Percentiles rank a stretch among this genome's conserved stretches.
phyloP scores from a whole-genome alignment of 2,329 filamentous ascomycete species.

The Meredithiella fracta region DNA sequence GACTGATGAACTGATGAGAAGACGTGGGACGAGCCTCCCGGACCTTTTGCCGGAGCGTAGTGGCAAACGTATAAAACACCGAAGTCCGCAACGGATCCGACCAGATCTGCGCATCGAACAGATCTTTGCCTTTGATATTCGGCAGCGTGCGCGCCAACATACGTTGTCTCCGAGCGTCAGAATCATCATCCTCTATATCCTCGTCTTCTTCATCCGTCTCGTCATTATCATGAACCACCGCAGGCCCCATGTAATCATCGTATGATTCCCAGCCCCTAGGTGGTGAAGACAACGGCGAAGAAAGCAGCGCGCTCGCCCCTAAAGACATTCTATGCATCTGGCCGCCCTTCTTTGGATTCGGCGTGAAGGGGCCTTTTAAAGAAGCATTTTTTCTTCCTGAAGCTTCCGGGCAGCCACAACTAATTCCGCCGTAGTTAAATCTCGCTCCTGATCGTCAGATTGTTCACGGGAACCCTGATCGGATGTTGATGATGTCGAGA shows the following conservation, averaged over 20 bases:
- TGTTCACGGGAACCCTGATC: not conserved
- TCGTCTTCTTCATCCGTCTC: slow-evolving; percentile 28
- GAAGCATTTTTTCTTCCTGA: slow-evolving; percentile 2
- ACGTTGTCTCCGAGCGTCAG: slow-evolving; percentile 24
- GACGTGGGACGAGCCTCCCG: slow-evolving; percentile 45
- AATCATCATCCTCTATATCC: slow-evolving; percentile 29
- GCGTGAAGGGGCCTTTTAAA: not conserved
- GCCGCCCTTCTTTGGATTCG: slow-evolving; percentile 4
- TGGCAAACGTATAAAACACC: slow-evolving; percentile 57
- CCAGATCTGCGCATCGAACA: slow-evolving; percentile 58
- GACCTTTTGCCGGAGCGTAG: slow-evolving; percentile 48
- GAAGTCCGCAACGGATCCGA: slow-evolving; percentile 49
- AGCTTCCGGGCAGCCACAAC: not conserved
- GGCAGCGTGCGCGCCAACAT: slow-evolving; percentile 24
- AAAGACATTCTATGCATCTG: slow-evolving; percentile 9
- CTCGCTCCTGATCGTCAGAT: not conserved
- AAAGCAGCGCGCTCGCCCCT: slow-evolving; percentile 20
- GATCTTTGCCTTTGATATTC: slow-evolving; percentile 52
- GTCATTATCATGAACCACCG: slow-evolving; percentile 19
- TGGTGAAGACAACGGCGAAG: slow-evolving; percentile 41
- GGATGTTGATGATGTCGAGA: not conserved
- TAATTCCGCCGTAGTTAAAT: not conserved
- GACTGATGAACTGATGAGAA: slow-evolving; percentile 52
- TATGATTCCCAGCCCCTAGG: slow-evolving; percentile 36
- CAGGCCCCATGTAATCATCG: slow-evolving; percentile 17